A percentile compares a stretch with the other conserved stretches of the same genome.
phyloP scores from a whole-genome alignment of 2,329 filamentous ascomycete species.

The Cordyceps militaris region DNA sequence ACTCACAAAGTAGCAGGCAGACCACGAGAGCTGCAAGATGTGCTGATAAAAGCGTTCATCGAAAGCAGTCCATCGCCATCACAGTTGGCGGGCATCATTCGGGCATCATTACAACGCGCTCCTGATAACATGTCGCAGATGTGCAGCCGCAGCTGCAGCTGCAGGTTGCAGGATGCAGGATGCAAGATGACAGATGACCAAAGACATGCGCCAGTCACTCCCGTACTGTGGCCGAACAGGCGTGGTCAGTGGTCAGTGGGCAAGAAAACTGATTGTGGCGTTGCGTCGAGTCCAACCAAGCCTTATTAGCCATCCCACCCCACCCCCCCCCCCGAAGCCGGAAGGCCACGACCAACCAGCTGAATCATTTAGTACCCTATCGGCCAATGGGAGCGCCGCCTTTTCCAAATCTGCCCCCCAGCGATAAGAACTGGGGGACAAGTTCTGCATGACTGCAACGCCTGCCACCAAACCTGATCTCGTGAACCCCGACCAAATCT shows the following conservation, averaged over 20 bases:
- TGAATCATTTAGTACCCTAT: not conserved
- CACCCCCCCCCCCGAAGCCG: constrained; percentile 8
- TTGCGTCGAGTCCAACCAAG: not conserved
- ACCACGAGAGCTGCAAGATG: not conserved
- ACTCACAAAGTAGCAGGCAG: not conserved
- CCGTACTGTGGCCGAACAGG: not conserved
- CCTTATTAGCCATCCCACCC: not conserved
- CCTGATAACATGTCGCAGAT: not conserved
- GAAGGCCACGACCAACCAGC: not conserved
- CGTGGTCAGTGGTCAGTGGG: not conserved
- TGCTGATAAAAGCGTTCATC: not conserved
- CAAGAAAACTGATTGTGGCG: not conserved
- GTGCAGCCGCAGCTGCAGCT: too few species aligned
- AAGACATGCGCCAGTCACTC: not conserved
- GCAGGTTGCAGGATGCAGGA: not conserved
- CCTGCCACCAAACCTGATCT: not conserved
- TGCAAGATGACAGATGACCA: not conserved
- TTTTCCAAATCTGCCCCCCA: constrained; percentile 2
- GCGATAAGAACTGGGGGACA: constrained; percentile 8
- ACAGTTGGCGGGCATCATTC: not conserved
- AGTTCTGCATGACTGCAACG: constrained; percentile 1
- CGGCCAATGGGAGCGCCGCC: constrained; percentile 2
- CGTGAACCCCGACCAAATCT: constrained; percentile 1
- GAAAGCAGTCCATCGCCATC: not conserved
- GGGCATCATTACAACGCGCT: not conserved